These are phyloP conservation scores for Fistulina hepatica DNA, from an alignment of 1,284 basidiomycete genomes.

Conservation along the genomic window DNA sequence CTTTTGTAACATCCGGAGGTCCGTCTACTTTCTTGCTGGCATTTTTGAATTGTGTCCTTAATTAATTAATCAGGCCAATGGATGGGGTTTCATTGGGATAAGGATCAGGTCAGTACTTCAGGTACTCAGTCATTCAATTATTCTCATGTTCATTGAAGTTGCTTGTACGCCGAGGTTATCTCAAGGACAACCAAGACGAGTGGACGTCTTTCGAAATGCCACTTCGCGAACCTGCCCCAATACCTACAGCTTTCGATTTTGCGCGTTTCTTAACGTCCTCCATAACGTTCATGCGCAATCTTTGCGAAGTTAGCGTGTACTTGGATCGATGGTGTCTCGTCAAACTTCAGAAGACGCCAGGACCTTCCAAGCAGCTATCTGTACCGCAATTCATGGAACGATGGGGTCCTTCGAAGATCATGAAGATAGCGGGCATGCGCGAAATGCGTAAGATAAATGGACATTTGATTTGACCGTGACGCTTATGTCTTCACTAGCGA, in stretches of 20 bases:
- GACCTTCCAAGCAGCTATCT: slow-evolving; percentile 42
- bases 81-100: slow-evolving; percentile 98
- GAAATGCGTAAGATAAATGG: slow-evolving; percentile 53
- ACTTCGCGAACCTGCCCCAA: slow-evolving; percentile 73
- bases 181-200: slow-evolving; percentile 26
- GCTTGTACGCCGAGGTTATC: slow-evolving; percentile 65
- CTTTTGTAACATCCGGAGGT: slow-evolving; percentile 86
- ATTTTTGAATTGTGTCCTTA: slow-evolving; percentile 2
- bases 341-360: slow-evolving; percentile 59
- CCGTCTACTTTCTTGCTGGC: slow-evolving; percentile 8
- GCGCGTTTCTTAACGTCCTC: slow-evolving; percentile 86
- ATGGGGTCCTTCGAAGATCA: slow-evolving; percentile 41
- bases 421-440: slow-evolving; percentile 59
- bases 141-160: slow-evolving; percentile 34
- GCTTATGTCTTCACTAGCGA: slow-evolving; percentile 30
- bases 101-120: slow-evolving; percentile 53
- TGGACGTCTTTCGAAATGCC: slow-evolving; percentile 94
- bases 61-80: slow-evolving; percentile 52
- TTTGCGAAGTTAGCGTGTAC: slow-evolving; percentile 69
- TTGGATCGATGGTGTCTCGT: slow-evolving; percentile 75
- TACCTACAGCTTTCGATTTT: slow-evolving; percentile 80
- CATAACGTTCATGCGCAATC: slow-evolving; percentile 86
- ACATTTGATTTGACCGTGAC: slow-evolving; percentile 1
- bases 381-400: slow-evolving; percentile 46
- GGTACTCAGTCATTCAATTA: neutral